These are phyloP conservation scores for Cyberlindnera veronae DNA, from an alignment of 805 yeast species.

Conservation along the genomic window DNA sequence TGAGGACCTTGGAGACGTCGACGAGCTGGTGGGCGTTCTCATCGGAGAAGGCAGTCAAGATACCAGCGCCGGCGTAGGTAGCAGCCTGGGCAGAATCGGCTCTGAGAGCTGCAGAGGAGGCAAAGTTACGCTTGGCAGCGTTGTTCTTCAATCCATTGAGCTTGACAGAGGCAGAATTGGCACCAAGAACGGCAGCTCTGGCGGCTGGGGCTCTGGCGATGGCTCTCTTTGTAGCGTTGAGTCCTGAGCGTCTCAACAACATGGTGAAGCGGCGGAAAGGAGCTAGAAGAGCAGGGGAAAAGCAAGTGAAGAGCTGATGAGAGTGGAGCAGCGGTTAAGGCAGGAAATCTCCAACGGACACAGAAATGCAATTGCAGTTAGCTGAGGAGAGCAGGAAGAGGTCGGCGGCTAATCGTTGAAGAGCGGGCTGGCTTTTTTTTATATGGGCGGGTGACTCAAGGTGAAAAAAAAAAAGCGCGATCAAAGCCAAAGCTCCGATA, in stretches of 20 bases:
- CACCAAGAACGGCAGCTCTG: slow-evolving; percentile 9
- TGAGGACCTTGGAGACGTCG: slow-evolving; percentile 81
- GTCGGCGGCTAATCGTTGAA: too few relatives aligned
- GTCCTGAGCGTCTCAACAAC: slow-evolving; percentile 27
- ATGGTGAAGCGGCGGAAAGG: slow-evolving; percentile 8
- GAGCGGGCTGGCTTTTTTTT: neutral
- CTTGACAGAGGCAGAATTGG: slow-evolving; percentile 6
- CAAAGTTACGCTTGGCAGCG: slow-evolving; percentile 13
- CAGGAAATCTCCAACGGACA: neutral
- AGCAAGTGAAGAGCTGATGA: neutral
- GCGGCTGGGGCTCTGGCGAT: slow-evolving; percentile 17
- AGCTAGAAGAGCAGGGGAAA: neutral
- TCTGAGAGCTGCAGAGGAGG: slow-evolving; percentile 19
- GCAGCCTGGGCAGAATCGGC: slow-evolving; percentile 23
- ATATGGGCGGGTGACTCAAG: slow-evolving; percentile 1
- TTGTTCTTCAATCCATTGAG: slow-evolving; percentile 6
- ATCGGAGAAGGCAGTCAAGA: slow-evolving; percentile 52
- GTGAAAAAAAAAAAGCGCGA: slow-evolving; percentile 2
- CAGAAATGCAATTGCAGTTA: too few relatives aligned
- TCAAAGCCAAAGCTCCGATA: slow-evolving; percentile 1
- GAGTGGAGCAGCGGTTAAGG: neutral
- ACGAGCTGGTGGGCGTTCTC: slow-evolving; percentile 66
- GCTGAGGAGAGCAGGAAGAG: too few relatives aligned
- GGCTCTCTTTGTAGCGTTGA: slow-evolving; percentile 27
- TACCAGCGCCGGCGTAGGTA: slow-evolving; percentile 60